These are phyloP conservation scores for Stropharia rugosoannulata DNA, from an alignment of 768 basidiomycete genomes.

Conservation along the genomic window DNA sequence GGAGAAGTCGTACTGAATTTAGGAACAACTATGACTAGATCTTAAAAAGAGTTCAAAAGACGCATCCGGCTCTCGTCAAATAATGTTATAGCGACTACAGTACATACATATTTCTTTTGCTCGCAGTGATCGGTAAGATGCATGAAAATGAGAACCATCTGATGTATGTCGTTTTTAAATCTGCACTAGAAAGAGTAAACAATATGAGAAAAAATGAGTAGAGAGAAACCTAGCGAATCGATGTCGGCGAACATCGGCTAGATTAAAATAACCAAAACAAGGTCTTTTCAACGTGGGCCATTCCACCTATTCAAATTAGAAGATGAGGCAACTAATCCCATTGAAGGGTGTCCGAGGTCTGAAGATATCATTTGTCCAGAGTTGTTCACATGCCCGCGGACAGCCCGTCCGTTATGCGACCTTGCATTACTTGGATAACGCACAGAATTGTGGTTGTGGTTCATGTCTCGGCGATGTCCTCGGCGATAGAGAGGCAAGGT, in stretches of 20 bases:
- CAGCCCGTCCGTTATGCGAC: constrained; percentile 14
- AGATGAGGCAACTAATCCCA: constrained; percentile 13
- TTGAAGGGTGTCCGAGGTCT: constrained; percentile 12
- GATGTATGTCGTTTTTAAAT: not conserved
- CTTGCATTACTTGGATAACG: constrained; percentile 17
- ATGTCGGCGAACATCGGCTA: not conserved
- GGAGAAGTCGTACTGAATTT: too few species aligned
- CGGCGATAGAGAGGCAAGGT: constrained; percentile 20
- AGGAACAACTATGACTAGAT: too few species aligned
- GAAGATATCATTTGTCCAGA: constrained; percentile 8
- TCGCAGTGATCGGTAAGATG: constrained; percentile 5
- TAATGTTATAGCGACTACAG: too few species aligned
- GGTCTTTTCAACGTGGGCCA: constrained; percentile 19
- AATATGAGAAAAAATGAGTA: constrained; percentile 4
- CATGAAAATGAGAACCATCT: not conserved
- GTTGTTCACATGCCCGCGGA: constrained; percentile 17
- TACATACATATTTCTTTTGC: not conserved
- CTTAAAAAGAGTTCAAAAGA: too few species aligned
- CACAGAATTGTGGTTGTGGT: constrained; percentile 11
- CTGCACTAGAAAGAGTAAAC: not conserved
- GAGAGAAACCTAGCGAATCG: not conserved
- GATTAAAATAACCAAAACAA: not conserved
- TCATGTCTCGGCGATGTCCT: constrained; percentile 16
- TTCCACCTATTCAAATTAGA: constrained; percentile 34
- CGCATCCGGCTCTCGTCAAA: too few species aligned